Conservation (phyloP, 2,329 filamentous ascomycete genomes). For the Ophiostoma himal-ulmi region DNA sequence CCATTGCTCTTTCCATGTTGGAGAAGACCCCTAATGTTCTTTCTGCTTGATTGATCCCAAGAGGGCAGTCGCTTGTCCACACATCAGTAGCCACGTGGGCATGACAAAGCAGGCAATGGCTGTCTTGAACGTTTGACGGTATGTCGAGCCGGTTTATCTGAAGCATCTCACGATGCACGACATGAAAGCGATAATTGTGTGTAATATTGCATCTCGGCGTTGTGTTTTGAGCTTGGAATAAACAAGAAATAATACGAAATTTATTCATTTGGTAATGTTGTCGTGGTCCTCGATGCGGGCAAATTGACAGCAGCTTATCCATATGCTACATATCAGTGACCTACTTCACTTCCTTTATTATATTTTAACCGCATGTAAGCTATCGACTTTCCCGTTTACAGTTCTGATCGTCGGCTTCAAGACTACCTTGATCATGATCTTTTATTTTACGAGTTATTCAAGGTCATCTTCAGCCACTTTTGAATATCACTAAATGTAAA, state of each 20-base stretch:
- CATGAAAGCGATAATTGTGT: neutral
- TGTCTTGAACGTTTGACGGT: neutral
- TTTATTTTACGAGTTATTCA: neutral
- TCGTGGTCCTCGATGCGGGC: neutral
- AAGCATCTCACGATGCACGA: constrained; percentile 6
- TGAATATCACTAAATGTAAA: neutral
- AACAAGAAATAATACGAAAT: neutral
- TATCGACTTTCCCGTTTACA: neutral
- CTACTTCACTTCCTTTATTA: neutral
- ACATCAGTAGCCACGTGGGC: neutral
- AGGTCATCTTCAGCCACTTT: neutral
- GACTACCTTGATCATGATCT: constrained; percentile 1
- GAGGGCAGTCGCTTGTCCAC: neutral
- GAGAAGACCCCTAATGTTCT: neutral
- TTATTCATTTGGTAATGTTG: neutral
- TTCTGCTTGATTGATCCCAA: neutral
- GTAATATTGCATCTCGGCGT: neutral
- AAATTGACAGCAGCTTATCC: neutral
- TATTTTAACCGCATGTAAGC: neutral
- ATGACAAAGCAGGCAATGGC: neutral
- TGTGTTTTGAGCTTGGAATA: neutral
- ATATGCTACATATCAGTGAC: neutral
- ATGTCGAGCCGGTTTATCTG: neutral
- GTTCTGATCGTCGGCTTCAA: neutral
- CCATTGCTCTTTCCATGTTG: neutral